Conservation (phyloP, 768 basidiomycete genomes). For the Xerocomellus intermedius region DNA sequence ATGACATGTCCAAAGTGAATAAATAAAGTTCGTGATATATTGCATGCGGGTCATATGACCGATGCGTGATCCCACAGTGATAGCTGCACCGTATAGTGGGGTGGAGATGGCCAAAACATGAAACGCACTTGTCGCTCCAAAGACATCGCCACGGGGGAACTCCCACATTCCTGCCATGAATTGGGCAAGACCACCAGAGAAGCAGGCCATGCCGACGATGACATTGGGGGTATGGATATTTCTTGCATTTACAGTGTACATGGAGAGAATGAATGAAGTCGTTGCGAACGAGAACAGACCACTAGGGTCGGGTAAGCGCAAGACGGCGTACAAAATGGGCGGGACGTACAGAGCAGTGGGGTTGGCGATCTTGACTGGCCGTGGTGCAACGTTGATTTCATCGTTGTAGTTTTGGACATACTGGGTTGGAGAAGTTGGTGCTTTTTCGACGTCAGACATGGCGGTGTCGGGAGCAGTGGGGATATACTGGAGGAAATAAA, state of each 20-base stretch:
- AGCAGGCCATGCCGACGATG: slow-evolving; percentile 84
- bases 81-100: background rate
- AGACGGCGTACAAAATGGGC: background rate
- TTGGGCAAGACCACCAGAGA: slow-evolving; percentile 82
- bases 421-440: slow-evolving; percentile 12
- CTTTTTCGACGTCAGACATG: slow-evolving; percentile 41
- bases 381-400: slow-evolving; percentile 25
- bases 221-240: slow-evolving; percentile 58
- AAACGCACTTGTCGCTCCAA: slow-evolving; percentile 67
- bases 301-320: slow-evolving; percentile 33
- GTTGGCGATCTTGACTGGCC: slow-evolving; percentile 49
- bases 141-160: slow-evolving; percentile 65
- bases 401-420: slow-evolving; percentile 14
- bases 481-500: background rate
- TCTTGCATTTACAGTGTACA: slow-evolving; percentile 66
- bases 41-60: background rate
- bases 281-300: slow-evolving; percentile 84
- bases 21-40: background rate
- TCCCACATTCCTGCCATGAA: slow-evolving; percentile 91
- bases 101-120: background rate
- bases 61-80: background rate
- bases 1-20: background rate
- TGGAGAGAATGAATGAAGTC: slow-evolving; percentile 75
- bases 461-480: background rate
- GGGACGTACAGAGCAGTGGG: slow-evolving; percentile 40